These are phyloP conservation scores for Ascochyta fabae DNA, from an alignment of 2,329 filamentous ascomycete species.

Conservation along the genomic window DNA sequence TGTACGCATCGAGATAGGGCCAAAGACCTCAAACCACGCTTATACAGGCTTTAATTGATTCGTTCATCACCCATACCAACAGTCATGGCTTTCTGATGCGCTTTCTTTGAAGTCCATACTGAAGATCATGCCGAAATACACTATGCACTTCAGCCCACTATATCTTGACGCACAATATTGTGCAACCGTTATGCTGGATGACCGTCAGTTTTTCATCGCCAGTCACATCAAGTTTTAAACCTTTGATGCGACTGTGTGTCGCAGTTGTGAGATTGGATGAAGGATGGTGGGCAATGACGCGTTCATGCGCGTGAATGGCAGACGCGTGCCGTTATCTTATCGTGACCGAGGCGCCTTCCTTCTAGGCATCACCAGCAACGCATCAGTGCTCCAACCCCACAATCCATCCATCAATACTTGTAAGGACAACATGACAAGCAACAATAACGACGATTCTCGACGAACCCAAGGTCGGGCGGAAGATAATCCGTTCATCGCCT, in stretches of 20 bases:
- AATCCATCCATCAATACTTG: constrained; percentile 9
- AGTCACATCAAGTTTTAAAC: background rate
- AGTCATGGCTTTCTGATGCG: background rate
- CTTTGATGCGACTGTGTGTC: background rate
- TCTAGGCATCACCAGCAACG: constrained; percentile 12
- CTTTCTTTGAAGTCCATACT: background rate
- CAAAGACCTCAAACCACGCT: background rate
- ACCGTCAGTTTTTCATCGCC: background rate
- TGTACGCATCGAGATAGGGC: background rate
- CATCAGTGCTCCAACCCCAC: constrained; percentile 14
- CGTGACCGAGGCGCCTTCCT: constrained; percentile 14
- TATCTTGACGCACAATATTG: background rate
- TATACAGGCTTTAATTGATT: background rate
- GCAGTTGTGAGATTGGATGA: background rate
- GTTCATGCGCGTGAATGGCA: background rate
- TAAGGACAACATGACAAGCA: constrained; percentile 32
- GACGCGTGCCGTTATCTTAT: constrained; percentile 3
- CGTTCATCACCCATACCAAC: background rate
- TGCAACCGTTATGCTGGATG: background rate
- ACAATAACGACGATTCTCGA: constrained; percentile 27
- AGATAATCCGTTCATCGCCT: constrained; percentile 64
- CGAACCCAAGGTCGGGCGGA: constrained; percentile 28
- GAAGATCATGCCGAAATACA: background rate
- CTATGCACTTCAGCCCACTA: background rate
- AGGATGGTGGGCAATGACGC: background rate